Percentiles rank a stretch among this genome's conserved stretches.
Evolutionary conservation across 371 early-diverging fungal species (phyloP).

Genomic region (Actinomortierella wolfii): DNA sequence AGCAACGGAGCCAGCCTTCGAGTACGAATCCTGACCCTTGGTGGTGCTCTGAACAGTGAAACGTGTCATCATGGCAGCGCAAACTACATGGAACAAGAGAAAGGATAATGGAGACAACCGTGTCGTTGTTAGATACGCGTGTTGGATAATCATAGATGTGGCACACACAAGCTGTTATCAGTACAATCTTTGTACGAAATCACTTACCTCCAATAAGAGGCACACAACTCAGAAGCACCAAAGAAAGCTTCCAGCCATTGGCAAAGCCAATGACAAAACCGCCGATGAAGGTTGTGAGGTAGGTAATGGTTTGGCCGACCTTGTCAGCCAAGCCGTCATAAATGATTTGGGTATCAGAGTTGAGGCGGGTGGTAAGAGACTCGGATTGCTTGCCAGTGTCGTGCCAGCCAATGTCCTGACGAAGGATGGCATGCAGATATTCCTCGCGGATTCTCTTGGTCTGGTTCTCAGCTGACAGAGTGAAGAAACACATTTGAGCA

Average conservation of each 20-base stretch:
- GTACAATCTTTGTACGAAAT: no score
- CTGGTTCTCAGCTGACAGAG: slow-evolving; percentile 40
- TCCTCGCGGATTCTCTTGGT: slow-evolving; percentile 58
- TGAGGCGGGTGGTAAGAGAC: slow-evolving; percentile 71
- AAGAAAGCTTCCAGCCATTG: slow-evolving; percentile 84
- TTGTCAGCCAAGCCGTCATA: slow-evolving; percentile 88
- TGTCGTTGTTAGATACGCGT: no score
- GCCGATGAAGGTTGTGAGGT: slow-evolving; percentile 72
- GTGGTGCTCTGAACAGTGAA: slow-evolving; percentile 60
- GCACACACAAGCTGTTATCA: no score
- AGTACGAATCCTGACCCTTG: slow-evolving; percentile 59
- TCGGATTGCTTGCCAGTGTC: slow-evolving; percentile 78
- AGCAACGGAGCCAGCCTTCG: slow-evolving; percentile 79
- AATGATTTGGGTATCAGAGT: slow-evolving; percentile 73
- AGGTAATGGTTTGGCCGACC: slow-evolving; percentile 73
- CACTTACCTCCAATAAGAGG: slow-evolving; percentile 55
- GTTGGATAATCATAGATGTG: no score
- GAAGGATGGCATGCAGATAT: slow-evolving; percentile 77
- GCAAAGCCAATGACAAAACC: slow-evolving; percentile 88
- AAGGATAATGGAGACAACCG: no score
- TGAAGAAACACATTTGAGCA: slow-evolving; percentile 46
- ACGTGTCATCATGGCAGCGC: slow-evolving; percentile 69
- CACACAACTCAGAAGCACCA: slow-evolving; percentile 76
- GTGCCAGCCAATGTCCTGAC: slow-evolving; percentile 92
- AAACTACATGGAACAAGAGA: no score